These are phyloP conservation scores for Salix arbutifolia DNA, from an alignment of 345 rosid genomes.

Conservation along the genomic window DNA sequence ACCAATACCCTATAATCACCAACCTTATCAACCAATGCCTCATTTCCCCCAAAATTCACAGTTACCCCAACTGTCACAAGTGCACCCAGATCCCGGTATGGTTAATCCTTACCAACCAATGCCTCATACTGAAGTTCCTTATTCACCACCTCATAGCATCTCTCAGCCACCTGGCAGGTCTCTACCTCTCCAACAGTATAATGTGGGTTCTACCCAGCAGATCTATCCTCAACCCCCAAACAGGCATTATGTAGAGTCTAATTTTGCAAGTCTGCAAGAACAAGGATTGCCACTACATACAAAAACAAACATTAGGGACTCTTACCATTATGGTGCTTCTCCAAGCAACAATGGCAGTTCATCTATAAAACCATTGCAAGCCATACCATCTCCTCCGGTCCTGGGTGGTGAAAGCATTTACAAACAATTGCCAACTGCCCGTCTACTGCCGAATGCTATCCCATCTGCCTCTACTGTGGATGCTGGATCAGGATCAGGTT, in stretches of 20 bases:
- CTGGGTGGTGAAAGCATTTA: constrained; percentile 12
- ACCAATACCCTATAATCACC: constrained; percentile 17
- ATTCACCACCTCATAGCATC: constrained; percentile 19
- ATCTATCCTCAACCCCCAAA: constrained; percentile 19
- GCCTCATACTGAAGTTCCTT: constrained; percentile 20
- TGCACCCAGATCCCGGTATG: constrained; percentile 16
- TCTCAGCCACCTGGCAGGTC: constrained; percentile 23
- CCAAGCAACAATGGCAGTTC: constrained; percentile 16
- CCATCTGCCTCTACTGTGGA: constrained; percentile 45
- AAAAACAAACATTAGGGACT: constrained; percentile 9
- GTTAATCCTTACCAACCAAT: constrained; percentile 14
- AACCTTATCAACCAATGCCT: constrained; percentile 15
- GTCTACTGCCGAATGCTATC: constrained; percentile 41
- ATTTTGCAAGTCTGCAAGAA: constrained; percentile 12
- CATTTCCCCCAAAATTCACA: constrained; percentile 6
- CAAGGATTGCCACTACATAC: constrained; percentile 7
- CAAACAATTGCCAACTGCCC: constrained; percentile 38
- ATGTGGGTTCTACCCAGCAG: constrained; percentile 16
- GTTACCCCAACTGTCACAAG: constrained; percentile 18
- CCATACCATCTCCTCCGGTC: constrained; percentile 9
- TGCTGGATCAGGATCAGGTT: constrained; percentile 21
- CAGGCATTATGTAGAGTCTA: constrained; percentile 21
- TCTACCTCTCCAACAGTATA: constrained; percentile 7
- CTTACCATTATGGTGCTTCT: constrained; percentile 13
- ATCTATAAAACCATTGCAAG: constrained; percentile 8